These are phyloP conservation scores for Sugiyamaella marilandica DNA, from an alignment of 805 yeast species.

Conservation along the genomic window DNA sequence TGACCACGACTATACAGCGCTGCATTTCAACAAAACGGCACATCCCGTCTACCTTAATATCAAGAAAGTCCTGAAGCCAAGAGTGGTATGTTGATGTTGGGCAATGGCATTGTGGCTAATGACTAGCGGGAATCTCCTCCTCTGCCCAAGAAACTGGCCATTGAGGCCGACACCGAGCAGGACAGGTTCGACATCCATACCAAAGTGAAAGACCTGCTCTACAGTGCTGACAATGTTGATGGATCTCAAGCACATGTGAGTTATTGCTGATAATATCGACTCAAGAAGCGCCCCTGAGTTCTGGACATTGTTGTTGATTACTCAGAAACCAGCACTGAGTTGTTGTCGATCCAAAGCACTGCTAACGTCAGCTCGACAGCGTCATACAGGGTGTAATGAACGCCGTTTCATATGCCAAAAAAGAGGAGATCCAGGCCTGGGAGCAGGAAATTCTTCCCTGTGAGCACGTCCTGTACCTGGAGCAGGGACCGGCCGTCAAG, in stretches of 20 bases:
- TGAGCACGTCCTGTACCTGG: slow-evolving; percentile 59
- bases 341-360: too few species aligned
- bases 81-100: slow-evolving; percentile 21
- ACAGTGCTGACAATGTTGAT: slow-evolving; percentile 24
- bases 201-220: slow-evolving; percentile 38
- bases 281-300: too few species aligned
- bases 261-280: not conserved
- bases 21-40: slow-evolving; percentile 49
- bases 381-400: slow-evolving; percentile 44
- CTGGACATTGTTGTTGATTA: too few species aligned
- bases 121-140: slow-evolving; percentile 28
- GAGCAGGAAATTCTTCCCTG: slow-evolving; percentile 82
- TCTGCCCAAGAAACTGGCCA: slow-evolving; percentile 62
- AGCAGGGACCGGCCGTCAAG: slow-evolving; percentile 30
- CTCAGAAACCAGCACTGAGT: too few species aligned
- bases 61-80: slow-evolving; percentile 44
- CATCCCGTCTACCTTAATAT: slow-evolving; percentile 61
- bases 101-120: too few species aligned
- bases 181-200: slow-evolving; percentile 52
- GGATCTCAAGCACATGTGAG: slow-evolving; percentile 6
- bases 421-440: slow-evolving; percentile 84
- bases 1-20: slow-evolving; percentile 53
- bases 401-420: slow-evolving; percentile 54
- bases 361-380: slow-evolving; percentile 29
- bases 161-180: slow-evolving; percentile 57